Conservation (phyloP, 768 basidiomycete species). For the Boletus patriciae region DNA sequence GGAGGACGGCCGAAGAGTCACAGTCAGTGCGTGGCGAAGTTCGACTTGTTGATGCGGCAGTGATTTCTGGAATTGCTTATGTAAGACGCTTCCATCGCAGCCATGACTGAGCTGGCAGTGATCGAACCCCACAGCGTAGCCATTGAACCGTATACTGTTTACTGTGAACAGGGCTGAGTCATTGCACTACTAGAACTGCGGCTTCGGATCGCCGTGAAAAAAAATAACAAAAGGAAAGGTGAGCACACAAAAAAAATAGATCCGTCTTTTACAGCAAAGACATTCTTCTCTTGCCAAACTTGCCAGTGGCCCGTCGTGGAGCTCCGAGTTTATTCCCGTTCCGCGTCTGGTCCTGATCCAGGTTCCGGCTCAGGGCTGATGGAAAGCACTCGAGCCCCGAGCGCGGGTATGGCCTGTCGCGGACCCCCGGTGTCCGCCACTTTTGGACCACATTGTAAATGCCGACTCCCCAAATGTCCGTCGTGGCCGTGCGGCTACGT, state of each 20-base stretch:
- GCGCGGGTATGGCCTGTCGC: neutral
- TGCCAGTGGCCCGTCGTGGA: neutral
- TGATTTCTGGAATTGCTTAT: constrained; percentile 16
- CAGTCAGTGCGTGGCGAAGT: neutral
- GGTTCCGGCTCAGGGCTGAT: neutral
- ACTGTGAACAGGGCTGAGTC: no score
- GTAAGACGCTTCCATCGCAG: constrained; percentile 5
- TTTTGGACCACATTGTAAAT: neutral
- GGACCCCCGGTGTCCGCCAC: neutral
- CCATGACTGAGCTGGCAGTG: no score
- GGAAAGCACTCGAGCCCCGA: neutral
- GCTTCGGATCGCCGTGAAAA: neutral
- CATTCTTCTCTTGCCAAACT: no score
- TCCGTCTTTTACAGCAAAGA: neutral
- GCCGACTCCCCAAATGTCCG: neutral
- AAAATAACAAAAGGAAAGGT: neutral
- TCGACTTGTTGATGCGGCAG: neutral
- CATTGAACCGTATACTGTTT: no score
- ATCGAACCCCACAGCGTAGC: no score
- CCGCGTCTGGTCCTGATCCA: no score
- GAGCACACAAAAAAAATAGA: neutral
- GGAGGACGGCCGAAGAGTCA: neutral
- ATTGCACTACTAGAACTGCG: neutral
- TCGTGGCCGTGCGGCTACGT: neutral
- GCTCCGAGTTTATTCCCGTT: neutral